These are phyloP conservation scores for Alternaria conjuncta DNA, from an alignment of 2,329 filamentous ascomycete genomes.

Conservation along the genomic window DNA sequence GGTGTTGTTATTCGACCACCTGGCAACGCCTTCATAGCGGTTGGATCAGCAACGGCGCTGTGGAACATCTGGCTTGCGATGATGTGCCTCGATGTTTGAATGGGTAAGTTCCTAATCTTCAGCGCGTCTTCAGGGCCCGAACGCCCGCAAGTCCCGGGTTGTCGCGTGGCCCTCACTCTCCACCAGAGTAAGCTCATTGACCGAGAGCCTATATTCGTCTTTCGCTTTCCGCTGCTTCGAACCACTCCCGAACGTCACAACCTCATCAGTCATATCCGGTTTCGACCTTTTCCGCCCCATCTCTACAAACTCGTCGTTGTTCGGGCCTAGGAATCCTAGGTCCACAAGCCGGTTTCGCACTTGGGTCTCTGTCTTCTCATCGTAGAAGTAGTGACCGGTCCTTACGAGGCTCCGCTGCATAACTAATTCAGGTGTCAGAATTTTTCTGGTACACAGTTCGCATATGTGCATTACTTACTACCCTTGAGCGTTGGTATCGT, in stretches of 20 bases:
- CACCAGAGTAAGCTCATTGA: not conserved
- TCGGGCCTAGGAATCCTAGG: constrained; percentile 19
- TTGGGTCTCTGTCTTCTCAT: constrained; percentile 20
- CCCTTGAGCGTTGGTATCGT: constrained; percentile 36
- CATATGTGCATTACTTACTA: not conserved
- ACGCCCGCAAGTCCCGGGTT: not conserved
- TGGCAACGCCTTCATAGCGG: not conserved
- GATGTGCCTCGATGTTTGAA: not conserved
- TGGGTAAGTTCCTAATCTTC: not conserved
- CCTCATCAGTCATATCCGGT: not conserved
- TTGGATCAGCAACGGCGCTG: not conserved
- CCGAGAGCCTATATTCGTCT: not conserved
- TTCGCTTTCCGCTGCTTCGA: not conserved
- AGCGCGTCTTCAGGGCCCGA: not conserved
- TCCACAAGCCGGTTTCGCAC: constrained; percentile 18
- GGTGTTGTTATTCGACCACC: not conserved
- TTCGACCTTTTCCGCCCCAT: constrained; percentile 3
- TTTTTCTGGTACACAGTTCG: fast-evolving
- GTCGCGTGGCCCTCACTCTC: not conserved
- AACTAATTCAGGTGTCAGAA: constrained; percentile 2
- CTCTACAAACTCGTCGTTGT: not conserved
- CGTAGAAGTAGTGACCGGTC: constrained; percentile 26
- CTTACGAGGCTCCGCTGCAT: constrained; percentile 19
- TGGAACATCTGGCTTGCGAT: not conserved
- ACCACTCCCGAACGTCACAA: not conserved